Evolutionary conservation across 2,329 filamentous ascomycete genomes (phyloP), one percentile per base, ranked within the genome.

Genomic region (Aureobasidium namibiae): DNA sequence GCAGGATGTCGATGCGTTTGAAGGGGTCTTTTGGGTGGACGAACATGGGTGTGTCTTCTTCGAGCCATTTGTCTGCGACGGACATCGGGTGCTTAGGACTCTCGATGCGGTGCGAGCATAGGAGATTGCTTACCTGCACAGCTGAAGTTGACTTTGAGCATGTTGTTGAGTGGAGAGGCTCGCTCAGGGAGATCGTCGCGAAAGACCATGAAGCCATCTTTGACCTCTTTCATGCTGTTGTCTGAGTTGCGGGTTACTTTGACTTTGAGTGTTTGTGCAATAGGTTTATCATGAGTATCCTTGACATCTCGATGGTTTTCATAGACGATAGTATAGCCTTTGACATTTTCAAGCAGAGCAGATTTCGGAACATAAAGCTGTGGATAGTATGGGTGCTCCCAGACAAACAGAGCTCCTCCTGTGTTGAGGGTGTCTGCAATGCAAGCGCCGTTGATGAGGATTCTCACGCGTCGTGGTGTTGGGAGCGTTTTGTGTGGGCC

Each of bases 21-120:
- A 81, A 87, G 0, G 85, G 85, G 57, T 88, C 84, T 63, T 86
- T 87, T 0, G 85, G 84, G 61, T 88, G 85, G 3, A 82, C 76
- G 64, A 78, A 79, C 58, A 87, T 80, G 1, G 77, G 79, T 0
- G 74, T 72, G 53, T 85, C 82, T 70, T 87, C 84, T 65, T 85
- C 83, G 63, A 78, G 78, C 78, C 78, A 81, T 48, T 73, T 67
- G 41, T 78, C 75, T 61, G n/a, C n/a, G n/a, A n/a, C n/a, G n/a
- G n/a, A n/a, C n/a, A 11, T 29, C 6, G 10, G 14, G 8, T 6
- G 16, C 16, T 50, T 50, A 45, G 56, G 16, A 48, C 29, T 24
- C 13, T 18, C 38, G 21, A 8, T 9, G 21, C n/a, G 4, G 7
- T 8, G 18, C 6, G 14, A 16, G 13, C 11, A n/a, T 14, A 13